Evolutionary conservation across 192 early-diverging fungal species (phyloP), one percentile per base, ranked within the genome.

Genomic region (Chytriomyces hyalinus): DNA sequence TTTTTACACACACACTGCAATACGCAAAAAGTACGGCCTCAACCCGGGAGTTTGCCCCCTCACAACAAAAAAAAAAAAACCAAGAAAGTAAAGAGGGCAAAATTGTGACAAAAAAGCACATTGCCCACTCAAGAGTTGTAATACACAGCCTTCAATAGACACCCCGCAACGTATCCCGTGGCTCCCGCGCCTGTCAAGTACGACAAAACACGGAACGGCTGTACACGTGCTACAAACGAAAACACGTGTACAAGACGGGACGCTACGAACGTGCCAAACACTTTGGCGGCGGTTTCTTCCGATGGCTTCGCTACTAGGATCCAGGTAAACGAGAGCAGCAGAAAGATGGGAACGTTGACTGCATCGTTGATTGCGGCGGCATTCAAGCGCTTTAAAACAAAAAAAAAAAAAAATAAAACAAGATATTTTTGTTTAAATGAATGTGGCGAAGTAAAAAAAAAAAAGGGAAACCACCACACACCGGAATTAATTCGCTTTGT

Each of bases 241-340:
- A 73, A 20, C 20, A 53, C 47, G 67, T 69, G 67, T 26, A 9
- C 26, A 46, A 47, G 47, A 48, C 67, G 67, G 67, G 67, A 24
- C 9, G 47, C 67, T 13, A 69, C 67, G 46, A 69, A 17, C 43
- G 26, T 11, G 36, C 43, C 26, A 46, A 69, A 69, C 17, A 69
- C 47, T 13, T 46, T 24, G 43, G n/a, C n/a, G 4, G 67, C 26
- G 11, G 24, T n/a, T 13, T 36, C 67, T 11, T 26, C 20, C 11
- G 13, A 13, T n/a, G 67, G 67, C 67, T 69, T 69, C 36, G 43
- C 26, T 13, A 24, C 47, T n/a, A 48, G 9, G 43, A 77, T 24
- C 68, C 49, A 51, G 69, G 69, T 49, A 7, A 75, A 47, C 2
- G 48, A 36, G 68, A 77, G 76, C 49, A 77, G 46, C 48, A 68